A percentile compares a stretch with the other conserved stretches of the same genome.
phyloP scores from a whole-genome alignment of 352 stramenopile species.

The Phytophthora ramorum region DNA sequence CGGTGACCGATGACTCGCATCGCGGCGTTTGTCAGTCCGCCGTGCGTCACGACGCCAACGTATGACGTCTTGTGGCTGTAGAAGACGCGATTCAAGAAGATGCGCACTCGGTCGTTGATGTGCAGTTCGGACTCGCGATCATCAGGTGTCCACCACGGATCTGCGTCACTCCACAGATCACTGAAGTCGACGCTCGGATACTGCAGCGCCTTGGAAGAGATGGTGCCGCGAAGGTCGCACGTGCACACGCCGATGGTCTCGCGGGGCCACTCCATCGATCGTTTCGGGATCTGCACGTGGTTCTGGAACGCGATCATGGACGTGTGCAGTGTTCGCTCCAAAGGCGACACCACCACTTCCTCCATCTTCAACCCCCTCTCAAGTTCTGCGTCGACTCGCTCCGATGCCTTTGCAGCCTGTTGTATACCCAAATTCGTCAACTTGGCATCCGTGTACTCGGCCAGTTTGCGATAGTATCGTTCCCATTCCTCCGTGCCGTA shows the following conservation, averaged over 20 bases:
- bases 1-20: constrained; percentile 31
- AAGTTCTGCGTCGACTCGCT: constrained; percentile 20
- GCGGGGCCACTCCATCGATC: constrained; percentile 33
- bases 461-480: constrained; percentile 34
- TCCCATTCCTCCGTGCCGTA: constrained; percentile 36
- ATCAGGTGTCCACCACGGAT: constrained; percentile 34
- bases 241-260: constrained; percentile 38
- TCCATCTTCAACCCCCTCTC: constrained; percentile 16
- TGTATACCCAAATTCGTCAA: constrained; percentile 29
- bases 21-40: constrained; percentile 19
- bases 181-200: constrained; percentile 30
- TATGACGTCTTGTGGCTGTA: constrained; percentile 17
- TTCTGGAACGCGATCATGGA: constrained; percentile 31
- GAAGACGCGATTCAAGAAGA: constrained; percentile 38
- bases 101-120: constrained; percentile 31
- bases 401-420: constrained; percentile 18
- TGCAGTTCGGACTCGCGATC: constrained; percentile 31
- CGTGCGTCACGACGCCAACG: constrained; percentile 32
- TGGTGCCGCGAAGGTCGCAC: constrained; percentile 31
- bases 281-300: constrained; percentile 27
- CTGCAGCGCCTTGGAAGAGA: constrained; percentile 26
- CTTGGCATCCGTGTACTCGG: constrained; percentile 35
- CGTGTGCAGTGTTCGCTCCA: constrained; percentile 37
- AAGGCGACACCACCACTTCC: constrained; percentile 28
- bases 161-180: constrained; percentile 33